A percentile compares a stretch with the other conserved stretches of the same genome.
Conservation (phyloP, 352 stramenopile species). For the Phytophthora citrophthora region DNA sequence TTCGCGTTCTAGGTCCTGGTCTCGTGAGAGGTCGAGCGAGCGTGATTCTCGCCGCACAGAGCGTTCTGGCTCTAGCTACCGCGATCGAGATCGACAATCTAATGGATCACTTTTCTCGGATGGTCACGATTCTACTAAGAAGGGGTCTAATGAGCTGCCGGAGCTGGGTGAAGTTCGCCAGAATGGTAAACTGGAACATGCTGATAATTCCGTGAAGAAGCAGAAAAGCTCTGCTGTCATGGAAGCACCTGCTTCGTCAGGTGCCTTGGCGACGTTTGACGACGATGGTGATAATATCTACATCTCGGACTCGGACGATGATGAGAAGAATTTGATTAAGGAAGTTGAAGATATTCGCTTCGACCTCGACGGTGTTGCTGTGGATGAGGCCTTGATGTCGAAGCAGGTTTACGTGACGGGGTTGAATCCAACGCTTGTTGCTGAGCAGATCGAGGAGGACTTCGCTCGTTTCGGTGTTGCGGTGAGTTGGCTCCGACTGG, state of each 20-base stretch:
- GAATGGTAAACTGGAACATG: constrained; percentile 17
- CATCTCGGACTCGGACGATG: constrained; percentile 64
- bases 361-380: constrained; percentile 43
- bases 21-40: constrained; percentile 33
- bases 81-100: constrained; percentile 21
- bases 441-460: constrained; percentile 56
- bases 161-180: constrained; percentile 23
- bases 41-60: constrained; percentile 23
- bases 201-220: constrained; percentile 30
- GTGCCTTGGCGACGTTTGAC: constrained; percentile 37
- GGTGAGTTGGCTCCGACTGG: constrained; percentile 31
- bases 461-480: constrained; percentile 64
- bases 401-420: constrained; percentile 68
- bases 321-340: constrained; percentile 33
- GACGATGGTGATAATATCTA: constrained; percentile 40
- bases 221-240: constrained; percentile 19
- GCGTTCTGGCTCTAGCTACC: constrained; percentile 1
- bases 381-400: constrained; percentile 46
- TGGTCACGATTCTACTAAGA: constrained; percentile 9
- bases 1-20: constrained; percentile 33
- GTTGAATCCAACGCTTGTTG: constrained; percentile 49
- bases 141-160: constrained; percentile 1
- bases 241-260: constrained; percentile 15
- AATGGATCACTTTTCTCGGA: constrained; percentile 17
- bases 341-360: constrained; percentile 59